Evolutionary conservation across 768 basidiomycete species (phyloP).

Genomic region (Hydnomerulius pinastri): DNA sequence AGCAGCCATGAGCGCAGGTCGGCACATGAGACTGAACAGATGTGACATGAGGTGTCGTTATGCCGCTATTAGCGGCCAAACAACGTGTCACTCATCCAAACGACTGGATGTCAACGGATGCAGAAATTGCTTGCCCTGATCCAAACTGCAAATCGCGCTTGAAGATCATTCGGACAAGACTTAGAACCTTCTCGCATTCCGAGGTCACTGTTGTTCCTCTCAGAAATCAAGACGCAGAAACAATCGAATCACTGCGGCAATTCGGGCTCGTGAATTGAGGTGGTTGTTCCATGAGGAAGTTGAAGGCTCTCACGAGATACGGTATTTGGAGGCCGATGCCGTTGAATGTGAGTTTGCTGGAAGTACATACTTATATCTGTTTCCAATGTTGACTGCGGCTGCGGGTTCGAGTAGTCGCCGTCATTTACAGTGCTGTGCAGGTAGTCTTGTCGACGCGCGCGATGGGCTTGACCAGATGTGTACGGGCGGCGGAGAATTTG

Average conservation of each 20-base stretch:
- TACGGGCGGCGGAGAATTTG: too few species aligned
- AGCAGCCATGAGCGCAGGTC: too few species aligned
- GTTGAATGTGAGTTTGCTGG: too few species aligned
- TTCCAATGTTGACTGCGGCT: too few species aligned
- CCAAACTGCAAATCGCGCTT: constrained; percentile 61
- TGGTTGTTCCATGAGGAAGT: neutral
- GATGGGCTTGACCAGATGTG: too few species aligned
- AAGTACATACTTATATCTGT: too few species aligned
- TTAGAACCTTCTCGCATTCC: constrained; percentile 54
- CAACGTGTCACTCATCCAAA: constrained; percentile 54
- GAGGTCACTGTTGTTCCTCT: constrained; percentile 54
- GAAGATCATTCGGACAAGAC: constrained; percentile 50
- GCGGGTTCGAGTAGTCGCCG: too few species aligned
- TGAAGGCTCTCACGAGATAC: neutral
- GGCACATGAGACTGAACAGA: neutral
- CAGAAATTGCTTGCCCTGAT: constrained; percentile 66
- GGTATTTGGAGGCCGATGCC: too few species aligned
- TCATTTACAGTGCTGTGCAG: too few species aligned
- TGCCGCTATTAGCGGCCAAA: constrained; percentile 70
- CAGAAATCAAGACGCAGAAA: neutral
- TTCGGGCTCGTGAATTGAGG: neutral
- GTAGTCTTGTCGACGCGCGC: too few species aligned
- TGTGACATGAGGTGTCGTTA: constrained; percentile 48
- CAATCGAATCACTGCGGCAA: neutral
- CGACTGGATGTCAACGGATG: constrained; percentile 73